These are phyloP conservation scores for Pyrus hybrid DNA, from an alignment of 331 rosid genomes.

Conservation along the genomic window DNA sequence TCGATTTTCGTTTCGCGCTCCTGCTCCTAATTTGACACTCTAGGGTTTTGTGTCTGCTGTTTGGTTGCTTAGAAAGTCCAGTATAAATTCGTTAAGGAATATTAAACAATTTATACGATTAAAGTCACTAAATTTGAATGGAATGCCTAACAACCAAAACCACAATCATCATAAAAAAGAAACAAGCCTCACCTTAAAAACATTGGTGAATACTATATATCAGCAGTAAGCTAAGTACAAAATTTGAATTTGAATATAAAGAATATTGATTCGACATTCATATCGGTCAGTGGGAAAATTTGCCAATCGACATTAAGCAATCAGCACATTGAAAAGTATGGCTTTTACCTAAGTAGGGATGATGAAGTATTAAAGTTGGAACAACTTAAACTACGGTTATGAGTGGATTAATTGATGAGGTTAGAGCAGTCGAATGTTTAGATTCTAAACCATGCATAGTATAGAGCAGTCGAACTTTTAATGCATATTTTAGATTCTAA, in stretches of 20 bases:
- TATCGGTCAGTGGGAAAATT: not conserved
- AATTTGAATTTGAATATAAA: too few relatives aligned
- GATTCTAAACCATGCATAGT: too few relatives aligned
- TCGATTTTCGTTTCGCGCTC: not conserved
- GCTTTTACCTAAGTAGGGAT: not conserved
- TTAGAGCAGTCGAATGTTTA: too few relatives aligned
- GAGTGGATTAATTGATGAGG: not conserved
- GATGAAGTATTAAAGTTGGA: not conserved
- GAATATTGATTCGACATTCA: too few relatives aligned
- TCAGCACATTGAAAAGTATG: not conserved
- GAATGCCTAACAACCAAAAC: too few relatives aligned
- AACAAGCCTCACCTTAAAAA: too few relatives aligned
- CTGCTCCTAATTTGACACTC: not conserved
- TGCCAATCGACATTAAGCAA: not conserved
- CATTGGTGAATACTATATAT: too few relatives aligned
- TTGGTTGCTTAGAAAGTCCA: not conserved
- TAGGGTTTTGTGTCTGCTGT: not conserved
- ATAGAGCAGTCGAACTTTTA: not conserved
- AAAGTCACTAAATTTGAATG: too few relatives aligned
- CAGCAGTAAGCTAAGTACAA: too few relatives aligned
- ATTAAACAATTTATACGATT: not conserved
- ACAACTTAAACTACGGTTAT: not conserved
- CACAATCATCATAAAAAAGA: too few relatives aligned
- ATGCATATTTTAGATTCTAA: not conserved
- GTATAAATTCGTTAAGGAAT: not conserved